Base-by-base conservation (phyloP, 2,329 filamentous ascomycete genomes). In the Fusarium vanettenii region DNA sequence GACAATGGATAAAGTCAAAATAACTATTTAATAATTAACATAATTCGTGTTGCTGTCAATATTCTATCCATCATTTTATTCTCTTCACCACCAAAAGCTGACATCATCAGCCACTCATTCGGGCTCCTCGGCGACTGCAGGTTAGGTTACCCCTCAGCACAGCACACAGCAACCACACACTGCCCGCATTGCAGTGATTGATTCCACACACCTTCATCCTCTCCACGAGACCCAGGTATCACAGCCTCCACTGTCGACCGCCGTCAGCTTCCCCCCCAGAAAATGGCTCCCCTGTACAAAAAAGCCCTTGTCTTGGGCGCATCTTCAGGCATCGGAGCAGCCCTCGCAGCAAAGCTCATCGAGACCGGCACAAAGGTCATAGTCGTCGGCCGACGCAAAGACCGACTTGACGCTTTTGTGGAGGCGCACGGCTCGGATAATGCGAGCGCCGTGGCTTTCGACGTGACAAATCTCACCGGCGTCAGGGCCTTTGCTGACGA, bases 331-430 rank as follows among this genome's bases (percentile, higher is more conserved):
- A 81, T 81, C 43, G 80, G 80, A 3, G 69, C 71, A 18, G 70
- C 80, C 63, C 69, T 80, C 20, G 80, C 80, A 11, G 81, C 85
- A 61, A 84, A 82, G n/a, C 78, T 89, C 48, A 75, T 88, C 63
- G 63, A 80, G 14, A 78, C 82, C 52, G 85, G 86, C 22, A 80
- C 83, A 33, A 83, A 84, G 57, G 86, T 90, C 13, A 85, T 87
- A 31, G 84, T 82, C 2, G 84, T 87, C 11, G 87, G 87, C 13
- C 84, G 88, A 18, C 84, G 88, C 39, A 75, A 86, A 71, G 85
- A 88, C 13, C 83, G 85, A 10, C 84, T 91, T 1, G 85, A 89
- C 22, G 81, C 80, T 0, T 87, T 90, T 63, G 85, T 87, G 0
- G 73, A 79, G 4, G 81, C 83, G 41, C 81, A 89, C 70, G 87